Conservation (phyloP, 2,329 filamentous ascomycete genomes). For the Chaetomiaceae sp. region DNA sequence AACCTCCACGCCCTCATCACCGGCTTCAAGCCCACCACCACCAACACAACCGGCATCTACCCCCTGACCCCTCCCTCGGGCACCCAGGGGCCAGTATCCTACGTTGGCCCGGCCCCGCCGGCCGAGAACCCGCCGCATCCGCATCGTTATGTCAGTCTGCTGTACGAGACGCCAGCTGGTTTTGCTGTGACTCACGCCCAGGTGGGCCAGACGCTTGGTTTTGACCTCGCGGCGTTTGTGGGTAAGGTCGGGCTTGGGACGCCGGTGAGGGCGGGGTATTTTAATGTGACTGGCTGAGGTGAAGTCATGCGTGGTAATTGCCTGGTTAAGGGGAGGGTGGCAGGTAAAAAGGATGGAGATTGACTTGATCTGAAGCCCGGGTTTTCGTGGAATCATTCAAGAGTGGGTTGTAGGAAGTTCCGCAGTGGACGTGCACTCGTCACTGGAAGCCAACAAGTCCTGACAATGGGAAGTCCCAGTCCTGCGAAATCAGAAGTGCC, state of each 20-base stretch:
- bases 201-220: slow-evolving; percentile 31
- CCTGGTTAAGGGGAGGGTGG: no score
- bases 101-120: slow-evolving; percentile 32
- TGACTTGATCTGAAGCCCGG: no score
- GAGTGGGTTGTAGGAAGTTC: no score
- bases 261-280: slow-evolving; percentile 33
- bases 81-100: slow-evolving; percentile 22
- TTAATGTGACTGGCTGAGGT: slow-evolving; percentile 23
- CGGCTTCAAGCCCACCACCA: slow-evolving; percentile 24
- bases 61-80: slow-evolving; percentile 18
- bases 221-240: slow-evolving; percentile 32
- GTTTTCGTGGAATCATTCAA: no score
- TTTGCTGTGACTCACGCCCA: slow-evolving; percentile 32
- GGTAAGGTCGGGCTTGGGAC: slow-evolving; percentile 28
- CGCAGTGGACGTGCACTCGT: no score
- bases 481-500: no score
- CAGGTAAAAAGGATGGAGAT: no score
- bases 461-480: no score
- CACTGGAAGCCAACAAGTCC: no score
- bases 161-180: slow-evolving; percentile 35
- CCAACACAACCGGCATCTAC: slow-evolving; percentile 14
- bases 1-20: slow-evolving; percentile 26
- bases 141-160: slow-evolving; percentile 36
- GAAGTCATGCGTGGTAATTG: no score
- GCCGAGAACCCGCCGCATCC: slow-evolving; percentile 35